phyloP scores from a whole-genome alignment of 768 basidiomycete genomes.

The Cystofilobasidium bisporidii region DNA sequence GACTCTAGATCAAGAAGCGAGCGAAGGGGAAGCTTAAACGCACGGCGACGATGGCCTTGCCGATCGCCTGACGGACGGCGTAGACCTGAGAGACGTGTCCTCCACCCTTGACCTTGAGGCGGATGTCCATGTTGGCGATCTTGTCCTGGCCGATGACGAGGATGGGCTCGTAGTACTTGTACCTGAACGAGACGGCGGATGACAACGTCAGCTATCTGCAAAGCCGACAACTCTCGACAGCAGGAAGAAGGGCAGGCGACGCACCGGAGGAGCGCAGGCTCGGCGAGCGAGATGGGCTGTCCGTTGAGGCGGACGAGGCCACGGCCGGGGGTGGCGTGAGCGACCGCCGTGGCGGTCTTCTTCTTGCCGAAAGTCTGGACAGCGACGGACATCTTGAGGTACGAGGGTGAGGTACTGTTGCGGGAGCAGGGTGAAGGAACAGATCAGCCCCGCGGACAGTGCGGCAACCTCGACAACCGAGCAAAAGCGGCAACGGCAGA shows the following conservation, averaged over 20 bases:
- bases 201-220: neutral
- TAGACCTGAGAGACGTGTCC: slow-evolving; percentile 99
- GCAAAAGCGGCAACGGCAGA: no score
- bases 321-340: slow-evolving; percentile 90
- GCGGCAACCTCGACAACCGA: no score
- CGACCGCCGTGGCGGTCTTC: slow-evolving; percentile 99
- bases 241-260: neutral
- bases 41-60: slow-evolving; percentile 92
- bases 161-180: slow-evolving; percentile 97
- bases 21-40: no score
- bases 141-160: slow-evolving; percentile 86
- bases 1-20: slow-evolving; percentile 43
- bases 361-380: slow-evolving; percentile 99
- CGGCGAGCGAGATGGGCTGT: slow-evolving; percentile 87
- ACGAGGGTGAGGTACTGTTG: neutral
- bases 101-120: slow-evolving; percentile 96
- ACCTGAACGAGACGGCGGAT: slow-evolving; percentile 30
- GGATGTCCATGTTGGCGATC: slow-evolving; percentile 81
- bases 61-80: slow-evolving; percentile 97
- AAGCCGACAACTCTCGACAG: neutral
- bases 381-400: slow-evolving; percentile 46
- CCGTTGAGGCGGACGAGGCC: slow-evolving; percentile 96
- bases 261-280: slow-evolving; percentile 69
- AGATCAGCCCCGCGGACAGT: neutral
- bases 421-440: neutral